Evolutionary conservation across 1,139 yeast genomes (phyloP), one percentile per base, ranked within the genome.

Genomic region (Casaregolazyma suthepensis): DNA sequence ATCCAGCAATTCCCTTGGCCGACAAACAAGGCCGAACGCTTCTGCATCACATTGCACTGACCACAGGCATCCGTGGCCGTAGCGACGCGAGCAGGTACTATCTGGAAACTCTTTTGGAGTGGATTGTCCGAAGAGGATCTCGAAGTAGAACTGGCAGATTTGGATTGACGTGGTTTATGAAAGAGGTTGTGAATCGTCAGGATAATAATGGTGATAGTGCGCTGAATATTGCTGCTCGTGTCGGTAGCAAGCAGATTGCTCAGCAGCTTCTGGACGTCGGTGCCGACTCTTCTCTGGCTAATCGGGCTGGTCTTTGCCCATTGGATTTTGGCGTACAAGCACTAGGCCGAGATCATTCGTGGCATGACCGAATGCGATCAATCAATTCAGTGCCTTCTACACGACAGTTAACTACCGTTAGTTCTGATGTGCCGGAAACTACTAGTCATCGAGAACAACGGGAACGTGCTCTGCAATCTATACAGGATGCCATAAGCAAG

Each of bases 201-300:
- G 98, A 91, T 66, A 76, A 81, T 51, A 84, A 85, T 61, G 99
- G 98, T 43, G 96, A 91, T 65, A 83, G 93, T 53, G 75, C 78
- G n/a, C 74, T 93, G 55, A 96, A 91, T 67, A 81, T 90, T 56
- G 97, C 98, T 0, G 94, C 96, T 0, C 84, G 96, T 64, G 79
- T 85, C 51, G 97, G 96, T 31, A 85, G 87, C 62, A 82, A 80
- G 59, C 83, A 91, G 70, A 82, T 93, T 57, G 87, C 89, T 19
- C 89, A 86, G 56, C 83, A 89, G 52, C 75, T 93, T 53, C 67
- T 93, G 22, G 95, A 86, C 59, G 83, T 93, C 48, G 93, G 94
- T 35, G 98, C 98, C 1, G 94, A 90, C 65, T 81, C 88, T 2
- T 76, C 77, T 43, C 75, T 88, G 46, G 79, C 90, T 3, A 94